Percentiles rank a stretch among this genome's conserved stretches.
phyloP scores from a whole-genome alignment of 352 stramenopile genomes.

The Pythium sp. region DNA sequence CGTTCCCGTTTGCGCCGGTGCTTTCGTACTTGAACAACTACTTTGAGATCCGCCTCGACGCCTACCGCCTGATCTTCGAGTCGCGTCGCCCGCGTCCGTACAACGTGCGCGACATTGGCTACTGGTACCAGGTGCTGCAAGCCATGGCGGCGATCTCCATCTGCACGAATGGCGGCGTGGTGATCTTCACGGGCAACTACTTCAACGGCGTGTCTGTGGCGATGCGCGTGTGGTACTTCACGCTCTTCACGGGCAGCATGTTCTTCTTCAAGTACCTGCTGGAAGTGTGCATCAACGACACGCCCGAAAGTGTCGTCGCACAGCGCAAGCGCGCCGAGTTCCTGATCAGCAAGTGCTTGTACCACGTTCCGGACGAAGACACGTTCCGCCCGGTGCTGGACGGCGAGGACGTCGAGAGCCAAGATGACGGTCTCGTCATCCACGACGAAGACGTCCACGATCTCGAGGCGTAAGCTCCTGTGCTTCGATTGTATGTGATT shows the following conservation, averaged over 20 bases:
- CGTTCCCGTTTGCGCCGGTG: constrained; percentile 91
- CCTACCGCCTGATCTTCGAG: constrained; percentile 81
- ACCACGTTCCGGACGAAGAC: constrained; percentile 75
- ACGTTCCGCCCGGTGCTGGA: constrained; percentile 31
- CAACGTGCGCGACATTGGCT: constrained; percentile 86
- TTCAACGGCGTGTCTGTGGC: constrained; percentile 54
- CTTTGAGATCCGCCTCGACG: constrained; percentile 91
- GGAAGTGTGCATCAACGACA: constrained; percentile 70
- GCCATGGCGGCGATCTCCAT: constrained; percentile 89
- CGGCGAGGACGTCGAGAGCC: constrained; percentile 30
- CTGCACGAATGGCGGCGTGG: constrained; percentile 91
- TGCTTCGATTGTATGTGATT: not conserved
- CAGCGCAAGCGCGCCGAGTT: constrained; percentile 82
- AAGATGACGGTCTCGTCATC: constrained; percentile 44
- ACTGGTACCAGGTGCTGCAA: constrained; percentile 91
- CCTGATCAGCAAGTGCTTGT: constrained; percentile 85
- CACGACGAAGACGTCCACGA: constrained; percentile 54
- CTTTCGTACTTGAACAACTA: constrained; percentile 92
- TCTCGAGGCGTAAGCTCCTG: not conserved
- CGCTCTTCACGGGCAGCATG: constrained; percentile 71
- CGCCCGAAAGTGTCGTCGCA: constrained; percentile 63
- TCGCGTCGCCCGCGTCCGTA: constrained; percentile 76
- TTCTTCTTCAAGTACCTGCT: constrained; percentile 85
- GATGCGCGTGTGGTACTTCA: constrained; percentile 77
- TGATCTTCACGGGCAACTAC: constrained; percentile 91